Conservation (phyloP, 805 yeast species). For the Grigorovia jiainica region DNA sequence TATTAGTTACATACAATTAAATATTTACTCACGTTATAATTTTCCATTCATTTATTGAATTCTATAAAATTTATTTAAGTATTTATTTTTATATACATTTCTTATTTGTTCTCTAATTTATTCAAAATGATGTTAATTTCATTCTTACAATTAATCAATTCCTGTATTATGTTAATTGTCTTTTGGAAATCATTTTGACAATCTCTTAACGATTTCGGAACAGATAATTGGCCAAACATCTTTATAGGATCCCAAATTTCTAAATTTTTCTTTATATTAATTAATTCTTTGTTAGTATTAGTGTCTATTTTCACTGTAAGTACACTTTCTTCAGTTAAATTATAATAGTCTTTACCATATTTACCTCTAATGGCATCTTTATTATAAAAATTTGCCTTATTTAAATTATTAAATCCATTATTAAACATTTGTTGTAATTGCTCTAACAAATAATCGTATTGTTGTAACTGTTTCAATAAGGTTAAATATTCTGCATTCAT, state of each 20-base stretch:
- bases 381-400: conserved; percentile 26
- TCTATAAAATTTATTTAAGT: too few relatives aligned
- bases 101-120: too few relatives aligned
- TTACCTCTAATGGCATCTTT: conserved; percentile 24
- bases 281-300: not conserved
- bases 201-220: conserved; percentile 21
- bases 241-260: conserved; percentile 17
- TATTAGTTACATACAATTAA: too few relatives aligned
- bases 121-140: conserved; percentile 6
- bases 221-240: conserved; percentile 24
- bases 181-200: conserved; percentile 22
- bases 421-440: conserved; percentile 18
- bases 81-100: too few relatives aligned
- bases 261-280: conserved; percentile 3
- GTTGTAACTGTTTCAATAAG: conserved; percentile 13
- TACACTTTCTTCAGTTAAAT: conserved; percentile 21
- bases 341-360: conserved; percentile 28
- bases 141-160: conserved; percentile 17
- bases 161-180: conserved; percentile 12
- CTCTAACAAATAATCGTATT: conserved; percentile 21
- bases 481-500: conserved; percentile 4
- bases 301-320: conserved; percentile 6
- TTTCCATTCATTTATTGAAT: too few relatives aligned
- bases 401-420: conserved; percentile 21
- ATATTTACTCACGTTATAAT: too few relatives aligned